Evolutionary conservation across 2,329 filamentous ascomycete genomes (phyloP).

Genomic region (Nigrograna mackinnonii): DNA sequence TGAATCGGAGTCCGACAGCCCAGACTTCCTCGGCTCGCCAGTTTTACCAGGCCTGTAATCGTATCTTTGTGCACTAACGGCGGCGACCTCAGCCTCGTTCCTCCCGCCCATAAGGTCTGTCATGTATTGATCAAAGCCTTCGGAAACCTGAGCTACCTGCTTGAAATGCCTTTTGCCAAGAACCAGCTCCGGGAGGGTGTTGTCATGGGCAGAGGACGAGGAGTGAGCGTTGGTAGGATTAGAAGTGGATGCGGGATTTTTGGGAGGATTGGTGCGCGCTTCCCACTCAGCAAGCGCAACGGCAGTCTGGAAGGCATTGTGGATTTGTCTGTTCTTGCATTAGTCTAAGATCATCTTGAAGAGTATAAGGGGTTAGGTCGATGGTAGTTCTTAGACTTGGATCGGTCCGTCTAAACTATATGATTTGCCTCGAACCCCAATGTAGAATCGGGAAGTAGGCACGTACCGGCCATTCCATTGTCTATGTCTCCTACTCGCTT

Average conservation of each 20-base stretch:
- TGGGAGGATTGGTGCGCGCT: conserved; percentile 1
- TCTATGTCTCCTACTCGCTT: conserved; percentile 4
- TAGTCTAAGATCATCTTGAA: no score
- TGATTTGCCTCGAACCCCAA: no score
- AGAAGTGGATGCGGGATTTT: no score
- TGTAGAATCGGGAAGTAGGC: not conserved
- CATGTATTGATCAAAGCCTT: conserved; percentile 1
- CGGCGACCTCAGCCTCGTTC: conserved; percentile 1
- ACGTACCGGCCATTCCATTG: conserved; percentile 3
- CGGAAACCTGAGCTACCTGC: not conserved
- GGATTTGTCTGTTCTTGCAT: conserved; percentile 1
- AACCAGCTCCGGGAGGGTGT: not conserved
- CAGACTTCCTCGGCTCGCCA: not conserved
- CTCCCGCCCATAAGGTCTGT: conserved; percentile 1
- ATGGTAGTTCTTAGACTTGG: no score
- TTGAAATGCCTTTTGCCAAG: not conserved
- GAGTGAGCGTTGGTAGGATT: not conserved
- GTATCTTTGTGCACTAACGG: not conserved
- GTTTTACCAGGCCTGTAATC: not conserved
- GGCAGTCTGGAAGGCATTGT: conserved; percentile 21
- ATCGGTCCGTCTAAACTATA: no score
- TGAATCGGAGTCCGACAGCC: not conserved
- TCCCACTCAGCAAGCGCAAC: conserved; percentile 19
- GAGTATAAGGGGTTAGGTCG: no score
- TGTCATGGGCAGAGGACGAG: no score